Percentiles rank a stretch among this genome's conserved stretches.
phyloP scores from a whole-genome alignment of 2,329 filamentous ascomycete species.

The Sporothrix euskadiensis region DNA sequence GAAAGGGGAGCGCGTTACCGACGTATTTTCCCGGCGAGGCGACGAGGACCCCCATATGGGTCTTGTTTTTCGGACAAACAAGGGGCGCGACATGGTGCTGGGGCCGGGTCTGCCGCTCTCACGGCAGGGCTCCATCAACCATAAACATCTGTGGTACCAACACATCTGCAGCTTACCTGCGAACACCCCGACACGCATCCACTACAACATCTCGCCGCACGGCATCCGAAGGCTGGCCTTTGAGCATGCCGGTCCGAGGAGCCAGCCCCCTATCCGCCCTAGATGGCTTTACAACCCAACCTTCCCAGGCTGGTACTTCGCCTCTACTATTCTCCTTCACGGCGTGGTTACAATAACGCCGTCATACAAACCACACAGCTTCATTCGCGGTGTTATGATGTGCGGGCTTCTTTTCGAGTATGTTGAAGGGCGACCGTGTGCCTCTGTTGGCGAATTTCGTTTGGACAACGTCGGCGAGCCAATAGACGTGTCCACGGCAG shows the following conservation, averaged over 20 bases:
- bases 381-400: neutral
- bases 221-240: neutral
- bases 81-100: neutral
- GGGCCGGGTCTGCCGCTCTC: neutral
- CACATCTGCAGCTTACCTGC: slow-evolving; percentile 6
- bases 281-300: neutral
- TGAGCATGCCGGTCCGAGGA: neutral
- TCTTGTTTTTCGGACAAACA: neutral
- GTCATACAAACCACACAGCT: slow-evolving; percentile 8
- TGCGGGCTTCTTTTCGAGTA: neutral
- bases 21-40: neutral
- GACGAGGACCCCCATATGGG: neutral
- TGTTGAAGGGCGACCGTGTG: neutral
- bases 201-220: slow-evolving; percentile 4
- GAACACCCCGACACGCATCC: neutral
- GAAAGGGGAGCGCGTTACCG: neutral
- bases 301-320: neutral
- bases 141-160: neutral
- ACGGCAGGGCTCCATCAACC: neutral
- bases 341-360: neutral
- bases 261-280: neutral
- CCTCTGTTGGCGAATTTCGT: neutral
- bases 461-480: neutral
- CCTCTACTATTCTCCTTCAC: neutral
- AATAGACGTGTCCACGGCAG: slow-evolving; percentile 7